These are phyloP conservation scores for Rhinocladiella similis DNA, from an alignment of 2,329 filamentous ascomycete genomes.

Conservation along the genomic window DNA sequence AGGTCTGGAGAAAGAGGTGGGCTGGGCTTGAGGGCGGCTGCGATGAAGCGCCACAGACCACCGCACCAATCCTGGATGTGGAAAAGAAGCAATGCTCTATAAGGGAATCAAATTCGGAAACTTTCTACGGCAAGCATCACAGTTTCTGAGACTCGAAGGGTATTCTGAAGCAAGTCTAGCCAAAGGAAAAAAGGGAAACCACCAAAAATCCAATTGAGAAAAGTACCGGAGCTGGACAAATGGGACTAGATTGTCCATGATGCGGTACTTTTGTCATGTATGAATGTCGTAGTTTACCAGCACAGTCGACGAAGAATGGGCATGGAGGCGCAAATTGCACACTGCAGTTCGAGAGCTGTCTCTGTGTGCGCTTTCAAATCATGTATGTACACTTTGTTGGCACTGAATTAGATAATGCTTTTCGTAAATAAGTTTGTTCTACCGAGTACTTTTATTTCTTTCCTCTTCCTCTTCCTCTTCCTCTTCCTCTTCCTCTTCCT, in stretches of 20 bases:
- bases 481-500: no score
- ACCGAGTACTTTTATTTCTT: background rate
- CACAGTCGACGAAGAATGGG: background rate
- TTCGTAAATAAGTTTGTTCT: background rate
- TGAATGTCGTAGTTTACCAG: slow-evolving; percentile 2
- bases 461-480: background rate
- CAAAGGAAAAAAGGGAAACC: no score
- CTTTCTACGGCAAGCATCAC: background rate
- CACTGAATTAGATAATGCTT: slow-evolving; percentile 3
- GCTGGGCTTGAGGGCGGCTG: slow-evolving; percentile 14
- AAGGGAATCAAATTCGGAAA: background rate
- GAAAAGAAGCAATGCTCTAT: background rate
- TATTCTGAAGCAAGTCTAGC: no score
- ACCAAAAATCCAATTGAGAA: background rate
- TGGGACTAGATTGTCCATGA: background rate
- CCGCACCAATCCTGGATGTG: background rate
- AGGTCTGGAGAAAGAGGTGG: slow-evolving; percentile 1
- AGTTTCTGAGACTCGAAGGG: background rate
- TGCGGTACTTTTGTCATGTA: background rate
- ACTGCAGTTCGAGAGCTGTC: background rate
- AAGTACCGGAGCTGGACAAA: background rate
- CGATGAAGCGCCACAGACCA: slow-evolving; percentile 17
- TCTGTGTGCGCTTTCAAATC: background rate
- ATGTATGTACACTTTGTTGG: background rate
- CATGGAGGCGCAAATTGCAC: background rate